A percentile compares a stretch with the other conserved stretches of the same genome.
phyloP scores from a whole-genome alignment of 208 protist genomes.

The Leptomonas pyrrhocoris region DNA sequence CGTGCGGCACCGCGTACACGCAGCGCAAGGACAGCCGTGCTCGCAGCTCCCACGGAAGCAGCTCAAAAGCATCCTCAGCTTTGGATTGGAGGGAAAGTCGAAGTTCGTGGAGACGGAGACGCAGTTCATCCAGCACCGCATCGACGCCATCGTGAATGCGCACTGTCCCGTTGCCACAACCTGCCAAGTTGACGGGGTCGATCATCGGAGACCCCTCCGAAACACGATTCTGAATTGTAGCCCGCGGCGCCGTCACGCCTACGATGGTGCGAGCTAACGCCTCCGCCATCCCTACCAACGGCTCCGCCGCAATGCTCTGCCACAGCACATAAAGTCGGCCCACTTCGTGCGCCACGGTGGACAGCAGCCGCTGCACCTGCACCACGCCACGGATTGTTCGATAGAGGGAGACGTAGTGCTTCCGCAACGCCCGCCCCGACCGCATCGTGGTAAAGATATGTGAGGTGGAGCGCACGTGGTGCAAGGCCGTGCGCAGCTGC shows the following conservation, averaged over 20 bases:
- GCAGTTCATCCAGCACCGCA: conserved; percentile 42
- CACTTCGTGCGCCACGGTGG: conserved; percentile 50
- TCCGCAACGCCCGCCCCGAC: conserved; percentile 45
- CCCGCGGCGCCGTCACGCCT: background rate
- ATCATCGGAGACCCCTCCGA: background rate
- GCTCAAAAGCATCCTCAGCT: conserved; percentile 27
- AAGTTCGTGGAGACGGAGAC: conserved; percentile 30
- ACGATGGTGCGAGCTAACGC: conserved; percentile 6
- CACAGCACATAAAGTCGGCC: conserved; percentile 40
- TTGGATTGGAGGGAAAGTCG: conserved; percentile 30
- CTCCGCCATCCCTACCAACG: conserved; percentile 36
- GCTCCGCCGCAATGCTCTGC: conserved; percentile 37
- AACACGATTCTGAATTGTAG: background rate
- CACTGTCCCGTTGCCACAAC: background rate
- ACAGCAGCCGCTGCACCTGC: conserved; percentile 43
- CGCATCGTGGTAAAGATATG: conserved; percentile 79
- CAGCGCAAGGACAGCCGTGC: conserved; percentile 28
- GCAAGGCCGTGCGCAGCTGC: conserved; percentile 56
- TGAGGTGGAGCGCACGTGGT: conserved; percentile 46
- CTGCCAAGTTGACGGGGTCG: background rate
- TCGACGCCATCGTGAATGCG: conserved; percentile 34
- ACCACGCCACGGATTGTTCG: conserved; percentile 51
- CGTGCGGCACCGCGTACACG: conserved; percentile 33
- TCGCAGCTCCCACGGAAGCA: conserved; percentile 34
- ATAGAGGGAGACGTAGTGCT: conserved; percentile 70